These are phyloP conservation scores for Phytopythium helicoides DNA, from an alignment of 352 stramenopile species.

Conservation along the genomic window DNA sequence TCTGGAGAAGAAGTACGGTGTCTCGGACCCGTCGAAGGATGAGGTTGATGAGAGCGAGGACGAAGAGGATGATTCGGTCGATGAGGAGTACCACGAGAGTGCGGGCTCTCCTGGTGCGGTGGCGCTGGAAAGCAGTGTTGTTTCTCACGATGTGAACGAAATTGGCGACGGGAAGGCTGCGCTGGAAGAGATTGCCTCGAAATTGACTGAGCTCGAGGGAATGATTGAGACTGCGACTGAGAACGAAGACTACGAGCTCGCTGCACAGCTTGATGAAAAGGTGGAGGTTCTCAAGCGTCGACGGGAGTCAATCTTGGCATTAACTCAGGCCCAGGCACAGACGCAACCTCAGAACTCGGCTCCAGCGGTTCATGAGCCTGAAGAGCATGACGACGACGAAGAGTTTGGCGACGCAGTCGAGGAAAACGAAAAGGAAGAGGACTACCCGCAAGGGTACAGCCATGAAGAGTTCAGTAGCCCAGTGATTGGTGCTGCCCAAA, in stretches of 20 bases:
- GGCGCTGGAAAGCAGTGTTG: slow-evolving; percentile 8
- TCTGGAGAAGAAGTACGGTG: slow-evolving; percentile 72
- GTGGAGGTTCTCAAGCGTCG: slow-evolving; percentile 58
- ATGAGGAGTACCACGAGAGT: slow-evolving; percentile 37
- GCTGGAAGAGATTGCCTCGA: slow-evolving; percentile 55
- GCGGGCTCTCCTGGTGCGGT: background rate
- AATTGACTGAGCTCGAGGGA: slow-evolving; percentile 57
- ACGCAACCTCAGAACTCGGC: slow-evolving; percentile 12
- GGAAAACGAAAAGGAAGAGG: slow-evolving; percentile 17
- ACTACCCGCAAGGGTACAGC: slow-evolving; percentile 18
- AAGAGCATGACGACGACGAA: slow-evolving; percentile 20
- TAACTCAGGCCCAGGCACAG: slow-evolving; percentile 12
- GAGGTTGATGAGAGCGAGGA: slow-evolving; percentile 54
- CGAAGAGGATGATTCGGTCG: slow-evolving; percentile 33
- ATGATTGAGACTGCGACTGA: slow-evolving; percentile 77
- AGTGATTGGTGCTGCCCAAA: slow-evolving; percentile 21
- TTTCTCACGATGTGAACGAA: slow-evolving; percentile 12
- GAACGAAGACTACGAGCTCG: slow-evolving; percentile 80
- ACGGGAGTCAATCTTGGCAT: slow-evolving; percentile 37
- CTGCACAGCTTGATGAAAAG: slow-evolving; percentile 72
- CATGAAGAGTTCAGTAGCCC: slow-evolving; percentile 36
- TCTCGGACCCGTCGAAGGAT: slow-evolving; percentile 50
- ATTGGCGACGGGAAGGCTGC: slow-evolving; percentile 25
- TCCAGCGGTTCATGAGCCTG: slow-evolving; percentile 5
- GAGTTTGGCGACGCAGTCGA: slow-evolving; percentile 10